Evolutionary conservation across 306 rosid genomes (phyloP), one percentile per base, ranked within the genome.

Genomic region (Ormosia semicastrata): DNA sequence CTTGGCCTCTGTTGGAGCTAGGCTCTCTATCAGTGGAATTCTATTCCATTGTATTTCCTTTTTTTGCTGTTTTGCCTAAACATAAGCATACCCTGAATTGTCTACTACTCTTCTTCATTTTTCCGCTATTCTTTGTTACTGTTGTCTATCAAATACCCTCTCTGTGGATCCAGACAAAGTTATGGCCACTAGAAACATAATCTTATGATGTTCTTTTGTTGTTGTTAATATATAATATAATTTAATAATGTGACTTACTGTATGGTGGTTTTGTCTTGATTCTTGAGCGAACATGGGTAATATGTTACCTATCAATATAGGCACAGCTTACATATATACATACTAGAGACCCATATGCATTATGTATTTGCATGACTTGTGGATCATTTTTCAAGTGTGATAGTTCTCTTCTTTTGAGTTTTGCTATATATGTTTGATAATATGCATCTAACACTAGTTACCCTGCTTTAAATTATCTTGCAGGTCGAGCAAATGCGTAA

Each of bases 401-500:
- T 65, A 33, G 47, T 75, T 41, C 14, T 60, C 8, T 53, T 30
- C 18, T 41, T 56, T 52, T 64, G 9, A 56, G 17, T 53, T 52
- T 68, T 15, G 49, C 58, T 43, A 71, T 39, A 43, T 63, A 24
- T 68, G 33, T 66, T 87, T 78, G 36, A 66, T 39, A 14, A 13
- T 50, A 40, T 71, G 68, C 56, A 43, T 66, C 76, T 82, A 65
- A 63, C 76, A 69, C 50, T 66, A 15, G 66, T 65, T 66, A 49
- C 39, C 53, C 17, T 69, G 29, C 33, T 32, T 80, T 49, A 78
- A 78, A 64, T 53, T 73, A 66, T 73, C 73, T 84, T 79, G 76
- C 86, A 95, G 99, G 87, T 93, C 66, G 94, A 95, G 90, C 85
- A 85, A 85, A 89, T 93, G 94, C 94, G 85, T 66, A 66, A 76